A percentile compares a stretch with the other conserved stretches of the same genome.
Evolutionary conservation across 2,329 filamentous ascomycete species (phyloP).

Genomic region (Aspergillus udagawae): DNA sequence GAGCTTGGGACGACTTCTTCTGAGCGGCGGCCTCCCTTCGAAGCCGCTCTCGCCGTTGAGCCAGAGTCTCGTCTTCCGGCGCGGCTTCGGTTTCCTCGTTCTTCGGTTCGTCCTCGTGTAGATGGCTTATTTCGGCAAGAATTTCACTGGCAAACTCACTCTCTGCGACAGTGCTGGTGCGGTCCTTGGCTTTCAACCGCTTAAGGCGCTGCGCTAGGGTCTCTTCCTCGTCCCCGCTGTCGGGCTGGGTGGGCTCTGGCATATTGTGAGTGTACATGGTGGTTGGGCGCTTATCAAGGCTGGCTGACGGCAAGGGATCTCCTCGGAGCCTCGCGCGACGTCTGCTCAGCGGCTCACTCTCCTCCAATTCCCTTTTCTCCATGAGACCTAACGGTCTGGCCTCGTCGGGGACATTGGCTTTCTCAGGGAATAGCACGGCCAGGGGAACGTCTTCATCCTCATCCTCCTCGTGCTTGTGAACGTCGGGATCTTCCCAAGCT

Average conservation of each 20-base stretch:
- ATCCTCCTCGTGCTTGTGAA: constrained; percentile 44
- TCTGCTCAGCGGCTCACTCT: constrained; percentile 81
- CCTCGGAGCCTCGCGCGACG: constrained; percentile 73
- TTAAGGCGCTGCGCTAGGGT: constrained; percentile 44
- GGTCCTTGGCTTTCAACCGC: constrained; percentile 37
- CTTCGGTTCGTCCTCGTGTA: constrained; percentile 21
- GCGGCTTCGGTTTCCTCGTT: constrained; percentile 16
- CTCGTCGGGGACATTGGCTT: constrained; percentile 28
- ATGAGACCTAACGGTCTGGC: constrained; percentile 44
- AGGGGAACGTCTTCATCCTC: constrained; percentile 84
- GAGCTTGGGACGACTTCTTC: constrained; percentile 19
- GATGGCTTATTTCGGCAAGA: constrained; percentile 37
- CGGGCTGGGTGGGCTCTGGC: constrained; percentile 21
- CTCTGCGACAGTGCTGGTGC: constrained; percentile 26
- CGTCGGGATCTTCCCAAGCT: constrained; percentile 71
- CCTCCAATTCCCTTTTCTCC: constrained; percentile 76
- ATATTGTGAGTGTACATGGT: constrained; percentile 31
- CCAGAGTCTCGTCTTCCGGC: constrained; percentile 44
- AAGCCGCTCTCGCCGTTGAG: constrained; percentile 43
- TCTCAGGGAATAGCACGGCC: constrained; percentile 67
- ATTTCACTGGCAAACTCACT: constrained; percentile 44
- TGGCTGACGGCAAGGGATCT: constrained; percentile 37
- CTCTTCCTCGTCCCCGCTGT: constrained; percentile 39
- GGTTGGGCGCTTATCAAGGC: constrained; percentile 29
- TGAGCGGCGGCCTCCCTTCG: constrained; percentile 36